phyloP scores from a whole-genome alignment of 2,329 filamentous ascomycete species.

The Sporothrix humicola region DNA sequence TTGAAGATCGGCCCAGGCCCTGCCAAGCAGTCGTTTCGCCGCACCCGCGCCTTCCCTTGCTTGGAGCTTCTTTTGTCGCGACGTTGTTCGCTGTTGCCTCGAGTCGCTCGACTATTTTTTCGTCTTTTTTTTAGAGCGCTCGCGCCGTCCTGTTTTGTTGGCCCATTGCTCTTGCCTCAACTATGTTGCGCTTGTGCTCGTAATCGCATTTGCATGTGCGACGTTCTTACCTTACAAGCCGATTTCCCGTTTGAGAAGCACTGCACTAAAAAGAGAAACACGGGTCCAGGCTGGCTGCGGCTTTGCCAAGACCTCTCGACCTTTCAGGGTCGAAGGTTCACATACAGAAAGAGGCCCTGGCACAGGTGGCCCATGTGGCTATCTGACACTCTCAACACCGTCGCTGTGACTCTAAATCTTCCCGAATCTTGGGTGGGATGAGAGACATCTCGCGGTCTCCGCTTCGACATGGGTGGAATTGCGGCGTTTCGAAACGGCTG shows the following conservation, averaged over 20 bases:
- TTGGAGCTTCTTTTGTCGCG: background rate
- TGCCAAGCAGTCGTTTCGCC: conserved; percentile 8
- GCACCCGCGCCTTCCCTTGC: background rate
- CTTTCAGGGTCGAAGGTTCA: background rate
- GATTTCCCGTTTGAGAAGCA: conserved; percentile 10
- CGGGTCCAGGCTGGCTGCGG: background rate
- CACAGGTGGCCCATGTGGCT: conserved; percentile 12
- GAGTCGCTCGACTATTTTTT: background rate
- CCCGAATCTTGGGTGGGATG: conserved; percentile 15
- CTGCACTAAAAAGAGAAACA: conserved; percentile 18
- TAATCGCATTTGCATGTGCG: background rate
- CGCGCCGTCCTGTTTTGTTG: too few species aligned
- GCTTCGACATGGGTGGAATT: background rate
- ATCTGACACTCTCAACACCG: background rate
- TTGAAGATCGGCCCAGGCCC: background rate
- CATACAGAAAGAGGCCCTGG: background rate
- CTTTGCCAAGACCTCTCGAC: conserved; percentile 18
- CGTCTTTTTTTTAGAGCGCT: too few species aligned
- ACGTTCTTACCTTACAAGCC: background rate
- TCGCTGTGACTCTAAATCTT: conserved; percentile 12
- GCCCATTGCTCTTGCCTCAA: too few species aligned
- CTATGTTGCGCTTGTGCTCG: background rate
- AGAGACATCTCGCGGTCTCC: background rate
- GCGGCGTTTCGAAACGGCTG: conserved; percentile 16
- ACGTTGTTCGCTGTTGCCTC: background rate